Base-by-base conservation (phyloP, 192 early-diverging fungal genomes). In the Coemansia sp. region DNA sequence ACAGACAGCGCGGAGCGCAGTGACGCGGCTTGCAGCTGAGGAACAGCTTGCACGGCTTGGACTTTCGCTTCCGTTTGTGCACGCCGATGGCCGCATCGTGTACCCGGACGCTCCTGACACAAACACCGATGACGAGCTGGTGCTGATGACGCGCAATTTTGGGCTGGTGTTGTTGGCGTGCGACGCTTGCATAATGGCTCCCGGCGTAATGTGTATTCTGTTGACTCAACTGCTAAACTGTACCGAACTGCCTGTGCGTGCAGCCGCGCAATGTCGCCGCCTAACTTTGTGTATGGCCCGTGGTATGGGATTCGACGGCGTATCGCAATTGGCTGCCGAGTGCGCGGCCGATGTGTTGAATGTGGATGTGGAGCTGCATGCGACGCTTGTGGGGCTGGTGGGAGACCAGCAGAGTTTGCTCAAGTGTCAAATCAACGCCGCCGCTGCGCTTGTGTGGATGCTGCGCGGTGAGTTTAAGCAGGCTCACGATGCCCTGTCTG, bases 121-220 rank as follows among this genome's bases (percentile, higher is more conserved):
- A 8, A 58, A 54, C 14, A 56, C 43, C 2, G 63, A 65, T 27
- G 62, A 63, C 19, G 47, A 48, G 17, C 67, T 80, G 5, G 62
- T 75, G 2, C 32, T 81, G 37, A 58, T 75, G 38, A 81, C 78
- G 15, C 78, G 72, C 51, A 58, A 81, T 22, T 58, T 81, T 27
- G 78, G 78, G 25, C 52, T 72, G 22, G 66, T 66, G 5, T 19
- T 75, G 53, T 63, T 81, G 51, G 39, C 62, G 0, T 49, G 25
- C 14, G 48, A 37, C 25, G 63, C 73, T 35, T 29, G 45, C 14
- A 57, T 56, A 29, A 37, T 67, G 53, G 37, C 67, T 10, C 69
- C 78, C 2, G 73, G 78, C 15, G 63, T 69, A 4, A 35, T 81
- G 11, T 15, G 23, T 4, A 72, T 81, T 15, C 37, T 75, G 23